Evolutionary conservation across 176 grass and related monocot genomes (phyloP).

Genomic region (Avena sativa): DNA sequence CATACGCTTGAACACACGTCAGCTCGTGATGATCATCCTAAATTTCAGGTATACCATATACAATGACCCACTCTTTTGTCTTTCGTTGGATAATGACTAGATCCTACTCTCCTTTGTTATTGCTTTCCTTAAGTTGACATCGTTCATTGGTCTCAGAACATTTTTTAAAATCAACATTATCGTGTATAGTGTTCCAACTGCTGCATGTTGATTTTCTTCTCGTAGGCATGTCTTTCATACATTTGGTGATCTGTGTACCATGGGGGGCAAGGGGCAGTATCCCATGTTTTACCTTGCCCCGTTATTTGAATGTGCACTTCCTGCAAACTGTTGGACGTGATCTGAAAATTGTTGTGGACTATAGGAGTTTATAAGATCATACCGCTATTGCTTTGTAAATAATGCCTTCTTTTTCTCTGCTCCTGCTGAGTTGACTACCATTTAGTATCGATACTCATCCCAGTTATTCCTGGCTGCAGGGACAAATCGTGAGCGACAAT

Average conservation of each 20-base stretch:
- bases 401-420: background rate
- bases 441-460: background rate
- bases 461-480: background rate
- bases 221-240: background rate
- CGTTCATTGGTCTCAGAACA: background rate
- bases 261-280: background rate
- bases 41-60: constrained; percentile 5
- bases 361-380: background rate
- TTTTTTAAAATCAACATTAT: background rate
- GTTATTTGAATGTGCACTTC: background rate
- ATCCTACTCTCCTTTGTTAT: background rate
- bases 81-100: background rate
- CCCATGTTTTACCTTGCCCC: background rate
- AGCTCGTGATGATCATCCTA: background rate
- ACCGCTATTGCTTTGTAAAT: background rate
- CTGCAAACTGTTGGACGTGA: background rate
- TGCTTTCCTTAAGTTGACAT: background rate
- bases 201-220: background rate
- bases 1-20: background rate
- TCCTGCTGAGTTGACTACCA: background rate
- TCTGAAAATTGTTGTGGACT: background rate
- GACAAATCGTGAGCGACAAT: background rate
- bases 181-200: background rate
- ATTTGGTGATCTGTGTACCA: background rate
- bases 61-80: background rate